Percentiles rank a stretch among this genome's conserved stretches.
Evolutionary conservation across 1,284 basidiomycete genomes (phyloP).

Genomic region (Wallemia ichthyophaga): DNA sequence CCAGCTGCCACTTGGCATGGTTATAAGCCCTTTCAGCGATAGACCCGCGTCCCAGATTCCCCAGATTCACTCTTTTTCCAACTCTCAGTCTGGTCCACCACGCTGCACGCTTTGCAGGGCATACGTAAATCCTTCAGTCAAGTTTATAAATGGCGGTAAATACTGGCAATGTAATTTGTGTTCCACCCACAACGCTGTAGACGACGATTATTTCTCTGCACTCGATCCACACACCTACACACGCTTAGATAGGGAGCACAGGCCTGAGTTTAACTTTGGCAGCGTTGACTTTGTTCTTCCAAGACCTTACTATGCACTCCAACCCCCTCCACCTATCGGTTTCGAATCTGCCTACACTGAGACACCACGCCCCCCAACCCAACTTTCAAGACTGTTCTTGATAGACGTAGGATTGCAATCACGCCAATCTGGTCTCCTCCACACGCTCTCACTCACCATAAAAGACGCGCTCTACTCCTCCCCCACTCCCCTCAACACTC

Average conservation of each 20-base stretch:
- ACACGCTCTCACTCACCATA: slow-evolving; percentile 34
- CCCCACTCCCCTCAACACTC: background rate
- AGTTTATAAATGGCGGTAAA: slow-evolving; percentile 54
- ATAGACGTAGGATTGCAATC: slow-evolving; percentile 51
- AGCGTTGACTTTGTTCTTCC: slow-evolving; percentile 74
- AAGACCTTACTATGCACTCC: slow-evolving; percentile 59
- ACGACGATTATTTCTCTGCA: slow-evolving; percentile 39
- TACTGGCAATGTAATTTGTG: slow-evolving; percentile 88
- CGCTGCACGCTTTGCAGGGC: slow-evolving; percentile 61
- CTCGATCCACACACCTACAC: slow-evolving; percentile 41
- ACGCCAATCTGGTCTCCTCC: slow-evolving; percentile 42
- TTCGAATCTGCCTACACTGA: slow-evolving; percentile 14
- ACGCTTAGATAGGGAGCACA: slow-evolving; percentile 48
- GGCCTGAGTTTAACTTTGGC: slow-evolving; percentile 67
- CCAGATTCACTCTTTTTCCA: slow-evolving; percentile 24
- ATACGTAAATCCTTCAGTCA: slow-evolving; percentile 87
- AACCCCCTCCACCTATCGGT: slow-evolving; percentile 16
- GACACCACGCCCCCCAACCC: slow-evolving; percentile 25
- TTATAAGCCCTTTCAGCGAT: slow-evolving; percentile 74
- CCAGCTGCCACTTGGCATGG: slow-evolving; percentile 49
- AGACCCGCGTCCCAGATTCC: slow-evolving; percentile 56
- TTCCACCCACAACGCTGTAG: slow-evolving; percentile 35
- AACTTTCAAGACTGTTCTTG: slow-evolving; percentile 56
- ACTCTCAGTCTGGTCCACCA: slow-evolving; percentile 37
- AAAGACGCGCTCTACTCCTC: slow-evolving; percentile 28